phyloP scores from a whole-genome alignment of 2,329 filamentous ascomycete genomes.

The Cladophialophora exuberans region DNA sequence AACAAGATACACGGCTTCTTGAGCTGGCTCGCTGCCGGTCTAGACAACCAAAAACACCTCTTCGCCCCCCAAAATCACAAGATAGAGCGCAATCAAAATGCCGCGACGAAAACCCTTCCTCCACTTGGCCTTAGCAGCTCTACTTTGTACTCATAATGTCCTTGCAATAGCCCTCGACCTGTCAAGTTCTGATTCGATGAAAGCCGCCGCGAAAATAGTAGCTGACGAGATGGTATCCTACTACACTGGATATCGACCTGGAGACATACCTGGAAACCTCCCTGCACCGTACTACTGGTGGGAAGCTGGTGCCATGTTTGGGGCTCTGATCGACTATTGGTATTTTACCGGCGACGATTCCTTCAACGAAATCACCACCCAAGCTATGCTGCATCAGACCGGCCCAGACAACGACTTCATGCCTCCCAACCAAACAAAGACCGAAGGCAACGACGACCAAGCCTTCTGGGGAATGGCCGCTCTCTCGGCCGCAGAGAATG shows the following conservation, averaged over 20 bases:
- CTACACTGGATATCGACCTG: slow-evolving; percentile 54
- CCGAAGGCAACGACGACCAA: slow-evolving; percentile 60
- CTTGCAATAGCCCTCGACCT: slow-evolving; percentile 31
- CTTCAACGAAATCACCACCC: slow-evolving; percentile 69
- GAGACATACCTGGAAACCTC: slow-evolving; percentile 55
- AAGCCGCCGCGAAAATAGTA: slow-evolving; percentile 47
- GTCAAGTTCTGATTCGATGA: slow-evolving; percentile 47
- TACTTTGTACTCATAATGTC: slow-evolving; percentile 25
- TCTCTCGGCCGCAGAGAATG: slow-evolving; percentile 76
- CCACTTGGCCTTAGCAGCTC: slow-evolving; percentile 10
- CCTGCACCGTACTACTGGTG: slow-evolving; percentile 63
- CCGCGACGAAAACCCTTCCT: slow-evolving; percentile 24
- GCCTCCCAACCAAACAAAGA: slow-evolving; percentile 60
- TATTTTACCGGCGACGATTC: slow-evolving; percentile 74
- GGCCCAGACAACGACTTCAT: slow-evolving; percentile 76
- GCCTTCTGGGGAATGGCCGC: slow-evolving; percentile 85
- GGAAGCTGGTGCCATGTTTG: slow-evolving; percentile 74
- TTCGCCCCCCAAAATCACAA: background rate
- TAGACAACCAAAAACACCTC: background rate
- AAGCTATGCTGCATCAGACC: slow-evolving; percentile 74
- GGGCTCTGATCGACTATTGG: slow-evolving; percentile 79
- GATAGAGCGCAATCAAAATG: slow-evolving; percentile 23
- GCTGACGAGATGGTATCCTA: slow-evolving; percentile 55
- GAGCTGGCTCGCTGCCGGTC: slow-evolving; percentile 5
- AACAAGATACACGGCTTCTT: background rate